These are phyloP conservation scores for Colletotrichum chlorophyti DNA, from an alignment of 2,329 filamentous ascomycete genomes.

Conservation along the genomic window DNA sequence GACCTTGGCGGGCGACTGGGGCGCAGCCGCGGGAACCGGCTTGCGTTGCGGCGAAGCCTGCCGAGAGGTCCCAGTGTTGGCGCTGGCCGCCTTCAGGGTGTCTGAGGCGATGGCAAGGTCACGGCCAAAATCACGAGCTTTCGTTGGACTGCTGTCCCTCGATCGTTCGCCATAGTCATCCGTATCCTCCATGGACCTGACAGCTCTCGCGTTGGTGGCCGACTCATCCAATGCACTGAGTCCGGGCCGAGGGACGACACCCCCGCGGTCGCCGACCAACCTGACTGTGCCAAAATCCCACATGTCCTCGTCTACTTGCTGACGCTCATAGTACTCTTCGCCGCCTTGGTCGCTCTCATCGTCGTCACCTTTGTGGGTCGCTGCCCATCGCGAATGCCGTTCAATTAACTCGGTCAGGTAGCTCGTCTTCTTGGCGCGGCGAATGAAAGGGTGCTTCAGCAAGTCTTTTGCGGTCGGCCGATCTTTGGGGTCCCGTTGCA, in stretches of 20 bases:
- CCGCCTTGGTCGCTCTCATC: slow-evolving; percentile 70
- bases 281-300: slow-evolving; percentile 99
- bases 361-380: slow-evolving; percentile 76
- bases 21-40: slow-evolving; percentile 48
- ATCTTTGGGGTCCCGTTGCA: slow-evolving; percentile 89
- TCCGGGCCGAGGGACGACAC: slow-evolving; percentile 61
- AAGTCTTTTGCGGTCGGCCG: slow-evolving; percentile 87
- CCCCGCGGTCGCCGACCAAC: slow-evolving; percentile 73
- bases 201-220: slow-evolving; percentile 76
- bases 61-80: slow-evolving; percentile 54
- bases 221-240: slow-evolving; percentile 79
- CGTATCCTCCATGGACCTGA: slow-evolving; percentile 55
- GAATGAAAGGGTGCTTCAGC: slow-evolving; percentile 88
- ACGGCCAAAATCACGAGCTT: slow-evolving; percentile 52
- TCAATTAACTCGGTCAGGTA: slow-evolving; percentile 97
- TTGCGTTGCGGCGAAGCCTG: slow-evolving; percentile 68
- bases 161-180: slow-evolving; percentile 60
- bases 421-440: slow-evolving; percentile 92
- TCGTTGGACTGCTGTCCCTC: slow-evolving; percentile 59
- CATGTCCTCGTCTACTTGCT: slow-evolving; percentile 77
- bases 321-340: slow-evolving; percentile 61
- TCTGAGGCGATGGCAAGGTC: slow-evolving; percentile 50
- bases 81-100: slow-evolving; percentile 61
- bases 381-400: slow-evolving; percentile 84
- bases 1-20: slow-evolving; percentile 63